A percentile compares a stretch with the other conserved stretches of the same genome.
Evolutionary conservation across 768 basidiomycete genomes (phyloP).

Genomic region (Amanita subjunquillea): DNA sequence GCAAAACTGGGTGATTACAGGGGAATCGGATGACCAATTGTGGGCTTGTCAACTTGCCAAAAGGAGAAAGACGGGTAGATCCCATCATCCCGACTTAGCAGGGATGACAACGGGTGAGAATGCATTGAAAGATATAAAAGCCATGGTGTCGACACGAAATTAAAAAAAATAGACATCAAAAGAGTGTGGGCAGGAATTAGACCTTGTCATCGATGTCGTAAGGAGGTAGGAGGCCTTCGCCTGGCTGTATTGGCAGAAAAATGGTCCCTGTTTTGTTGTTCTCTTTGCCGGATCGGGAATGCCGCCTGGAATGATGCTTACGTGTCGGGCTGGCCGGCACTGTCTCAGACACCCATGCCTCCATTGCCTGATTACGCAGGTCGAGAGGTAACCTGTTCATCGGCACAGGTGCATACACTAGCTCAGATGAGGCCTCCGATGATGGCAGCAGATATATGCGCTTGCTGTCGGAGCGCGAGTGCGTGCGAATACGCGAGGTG

Average conservation of each 20-base stretch:
- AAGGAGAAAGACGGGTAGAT: neutral
- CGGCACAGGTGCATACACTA: constrained; percentile 69
- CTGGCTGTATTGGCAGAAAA: constrained; percentile 31
- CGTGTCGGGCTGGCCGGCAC: constrained; percentile 13
- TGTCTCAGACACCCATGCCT: constrained; percentile 49
- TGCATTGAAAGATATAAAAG: neutral
- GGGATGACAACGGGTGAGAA: neutral
- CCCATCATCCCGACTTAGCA: neutral
- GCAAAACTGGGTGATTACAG: too few relatives aligned
- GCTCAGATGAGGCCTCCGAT: constrained; percentile 13
- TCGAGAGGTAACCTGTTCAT: constrained; percentile 40
- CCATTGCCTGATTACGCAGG: constrained; percentile 43
- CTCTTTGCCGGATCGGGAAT: constrained; percentile 11
- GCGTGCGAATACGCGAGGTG: constrained; percentile 9
- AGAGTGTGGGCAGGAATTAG: neutral
- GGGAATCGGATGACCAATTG: neutral
- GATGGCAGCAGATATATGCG: constrained; percentile 56
- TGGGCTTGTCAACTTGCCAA: neutral
- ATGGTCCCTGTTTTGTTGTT: constrained; percentile 26
- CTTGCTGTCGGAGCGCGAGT: constrained; percentile 18
- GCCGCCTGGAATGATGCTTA: constrained; percentile 14
- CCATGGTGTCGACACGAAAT: neutral
- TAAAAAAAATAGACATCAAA: neutral
- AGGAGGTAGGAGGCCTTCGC: constrained; percentile 33
- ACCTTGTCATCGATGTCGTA: constrained; percentile 7